phyloP scores from a whole-genome alignment of 2,329 filamentous ascomycete species.

The Colletotrichum lupini region DNA sequence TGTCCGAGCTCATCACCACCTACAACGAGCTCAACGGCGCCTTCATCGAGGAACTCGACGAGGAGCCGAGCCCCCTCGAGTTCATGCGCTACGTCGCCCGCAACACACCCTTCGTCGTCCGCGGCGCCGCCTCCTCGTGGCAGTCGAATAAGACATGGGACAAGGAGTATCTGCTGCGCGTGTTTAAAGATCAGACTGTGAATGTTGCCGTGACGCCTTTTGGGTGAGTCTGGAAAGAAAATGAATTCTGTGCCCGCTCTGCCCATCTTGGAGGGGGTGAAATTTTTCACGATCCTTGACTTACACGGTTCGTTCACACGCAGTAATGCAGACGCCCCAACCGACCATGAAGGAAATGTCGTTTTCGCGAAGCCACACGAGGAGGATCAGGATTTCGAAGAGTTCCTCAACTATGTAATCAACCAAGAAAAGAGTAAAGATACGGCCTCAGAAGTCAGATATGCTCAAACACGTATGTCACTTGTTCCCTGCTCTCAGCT shows the following conservation, averaged over 20 bases:
- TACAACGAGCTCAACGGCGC: slow-evolving; percentile 79
- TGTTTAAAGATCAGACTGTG: slow-evolving; percentile 67
- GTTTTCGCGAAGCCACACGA: slow-evolving; percentile 81
- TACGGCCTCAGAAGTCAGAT: slow-evolving; percentile 64
- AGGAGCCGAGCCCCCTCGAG: slow-evolving; percentile 78
- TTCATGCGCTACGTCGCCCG: slow-evolving; percentile 82
- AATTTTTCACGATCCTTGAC: background rate
- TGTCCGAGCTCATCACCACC: slow-evolving; percentile 69
- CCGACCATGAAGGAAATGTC: slow-evolving; percentile 45
- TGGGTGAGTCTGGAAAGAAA: slow-evolving; percentile 59
- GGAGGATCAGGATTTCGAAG: slow-evolving; percentile 68
- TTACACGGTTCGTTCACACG: slow-evolving; percentile 2
- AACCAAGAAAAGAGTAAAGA: slow-evolving; percentile 41
- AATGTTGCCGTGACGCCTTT: slow-evolving; percentile 83
- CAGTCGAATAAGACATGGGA: slow-evolving; percentile 72
- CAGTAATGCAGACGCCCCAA: slow-evolving; percentile 66
- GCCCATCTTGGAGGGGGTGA: background rate
- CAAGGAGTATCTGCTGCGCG: slow-evolving; percentile 64
- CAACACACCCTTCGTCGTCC: slow-evolving; percentile 81
- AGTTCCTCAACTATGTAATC: slow-evolving; percentile 72
- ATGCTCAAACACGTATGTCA: slow-evolving; percentile 76
- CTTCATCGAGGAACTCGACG: slow-evolving; percentile 68
- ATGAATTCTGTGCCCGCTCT: too few relatives aligned
- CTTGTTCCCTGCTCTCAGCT: background rate
- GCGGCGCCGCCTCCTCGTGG: slow-evolving; percentile 72